Evolutionary conservation across 2,329 filamentous ascomycete species (phyloP).

Genomic region (Cercospora sp.): DNA sequence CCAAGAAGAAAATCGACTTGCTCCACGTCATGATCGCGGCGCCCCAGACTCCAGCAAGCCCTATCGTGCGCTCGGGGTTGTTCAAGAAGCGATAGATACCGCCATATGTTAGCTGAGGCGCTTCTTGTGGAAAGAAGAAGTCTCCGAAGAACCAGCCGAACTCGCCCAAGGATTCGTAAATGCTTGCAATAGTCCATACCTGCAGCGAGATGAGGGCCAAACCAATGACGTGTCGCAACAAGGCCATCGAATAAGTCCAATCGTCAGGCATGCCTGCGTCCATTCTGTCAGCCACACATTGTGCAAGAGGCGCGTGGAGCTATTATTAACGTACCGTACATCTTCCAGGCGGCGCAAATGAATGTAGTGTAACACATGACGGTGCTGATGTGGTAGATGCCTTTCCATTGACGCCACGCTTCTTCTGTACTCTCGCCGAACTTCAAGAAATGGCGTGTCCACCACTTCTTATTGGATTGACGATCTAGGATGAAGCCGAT

Average conservation of each 20-base stretch:
- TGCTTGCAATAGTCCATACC: conserved; percentile 87
- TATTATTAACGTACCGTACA: conserved; percentile 61
- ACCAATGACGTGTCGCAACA: conserved; percentile 85
- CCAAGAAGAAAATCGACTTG: conserved; percentile 80
- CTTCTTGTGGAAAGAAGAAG: conserved; percentile 96
- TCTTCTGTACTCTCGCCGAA: conserved; percentile 87
- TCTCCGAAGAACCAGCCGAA: conserved; percentile 99
- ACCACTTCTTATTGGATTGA: conserved; percentile 88
- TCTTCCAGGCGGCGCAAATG: conserved; percentile 90
- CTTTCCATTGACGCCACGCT: conserved; percentile 98
- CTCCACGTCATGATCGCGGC: conserved; percentile 92
- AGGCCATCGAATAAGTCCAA: conserved; percentile 81
- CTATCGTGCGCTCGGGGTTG: conserved; percentile 92
- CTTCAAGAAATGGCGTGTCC: conserved; percentile 97
- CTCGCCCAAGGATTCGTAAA: conserved; percentile 93
- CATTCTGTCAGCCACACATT: conserved; percentile 14
- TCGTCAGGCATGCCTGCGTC: conserved; percentile 65
- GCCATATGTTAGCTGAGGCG: conserved; percentile 86
- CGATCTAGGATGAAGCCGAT: conserved; percentile 80
- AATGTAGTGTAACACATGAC: conserved; percentile 87
- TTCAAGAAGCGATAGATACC: conserved; percentile 98
- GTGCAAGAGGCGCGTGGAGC: neutral
- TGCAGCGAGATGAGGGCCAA: conserved; percentile 79
- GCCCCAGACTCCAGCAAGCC: conserved; percentile 93
- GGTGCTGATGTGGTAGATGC: conserved; percentile 89